Evolutionary conservation across 2,329 filamentous ascomycete species (phyloP).

Genomic region (Aspergillus sp.): DNA sequence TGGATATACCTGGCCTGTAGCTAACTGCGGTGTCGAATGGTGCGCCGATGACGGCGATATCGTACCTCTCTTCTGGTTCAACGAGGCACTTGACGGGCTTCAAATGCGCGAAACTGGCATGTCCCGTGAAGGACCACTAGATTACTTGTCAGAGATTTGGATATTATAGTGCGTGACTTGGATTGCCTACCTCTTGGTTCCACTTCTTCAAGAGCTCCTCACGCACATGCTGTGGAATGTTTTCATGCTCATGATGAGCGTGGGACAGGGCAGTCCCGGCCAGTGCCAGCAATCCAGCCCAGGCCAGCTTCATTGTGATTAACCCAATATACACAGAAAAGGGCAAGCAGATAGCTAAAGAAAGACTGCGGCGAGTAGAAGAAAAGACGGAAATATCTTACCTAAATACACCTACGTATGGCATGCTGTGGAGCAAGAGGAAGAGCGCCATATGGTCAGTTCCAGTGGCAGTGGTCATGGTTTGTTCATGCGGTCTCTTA

Average conservation of each 20-base stretch:
- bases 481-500: slow-evolving; percentile 12
- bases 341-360: neutral
- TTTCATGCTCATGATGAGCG: slow-evolving; percentile 43
- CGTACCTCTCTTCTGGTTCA: slow-evolving; percentile 62
- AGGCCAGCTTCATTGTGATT: slow-evolving; percentile 30
- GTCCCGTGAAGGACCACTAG: slow-evolving; percentile 70
- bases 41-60: slow-evolving; percentile 70
- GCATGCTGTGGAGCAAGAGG: slow-evolving; percentile 8
- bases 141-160: neutral
- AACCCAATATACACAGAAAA: neutral
- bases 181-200: slow-evolving; percentile 45
- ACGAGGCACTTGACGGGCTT: slow-evolving; percentile 68
- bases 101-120: slow-evolving; percentile 73
- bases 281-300: slow-evolving; percentile 34
- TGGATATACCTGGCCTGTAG: slow-evolving; percentile 61
- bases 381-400: neutral
- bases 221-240: slow-evolving; percentile 38
- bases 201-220: slow-evolving; percentile 49
- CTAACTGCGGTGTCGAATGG: slow-evolving; percentile 74
- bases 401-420: neutral
- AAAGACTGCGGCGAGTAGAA: neutral
- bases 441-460: slow-evolving; percentile 11
- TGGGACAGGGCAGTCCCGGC: slow-evolving; percentile 33
- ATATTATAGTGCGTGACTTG: neutral
- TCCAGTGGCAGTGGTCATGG: no score